These are phyloP conservation scores for Fusarium algeriense DNA, from an alignment of 2,329 filamentous ascomycete genomes.

Conservation along the genomic window DNA sequence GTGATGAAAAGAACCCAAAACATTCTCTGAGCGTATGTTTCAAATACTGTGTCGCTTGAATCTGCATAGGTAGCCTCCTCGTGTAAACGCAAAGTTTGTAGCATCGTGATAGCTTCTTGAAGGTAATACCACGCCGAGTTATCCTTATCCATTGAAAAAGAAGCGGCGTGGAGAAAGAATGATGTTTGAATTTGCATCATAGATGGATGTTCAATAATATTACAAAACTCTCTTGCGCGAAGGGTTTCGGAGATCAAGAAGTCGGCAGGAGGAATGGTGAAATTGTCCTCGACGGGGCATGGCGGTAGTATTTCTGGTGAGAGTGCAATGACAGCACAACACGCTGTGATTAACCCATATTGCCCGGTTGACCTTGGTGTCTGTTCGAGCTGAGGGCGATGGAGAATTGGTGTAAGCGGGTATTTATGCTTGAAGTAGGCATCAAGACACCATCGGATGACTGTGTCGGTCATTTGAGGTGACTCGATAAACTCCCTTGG, in stretches of 20 bases:
- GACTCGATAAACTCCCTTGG: not conserved
- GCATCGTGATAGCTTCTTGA: constrained; percentile 47
- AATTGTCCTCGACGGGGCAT: not conserved
- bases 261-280: constrained; percentile 33
- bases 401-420: constrained; percentile 50
- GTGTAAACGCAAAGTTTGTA: constrained; percentile 47
- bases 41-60: not conserved
- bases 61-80: constrained; percentile 46
- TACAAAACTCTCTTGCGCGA: constrained; percentile 42
- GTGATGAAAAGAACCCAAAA: constrained; percentile 52
- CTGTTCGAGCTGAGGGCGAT: constrained; percentile 39
- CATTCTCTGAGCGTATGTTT: constrained; percentile 43
- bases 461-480: constrained; percentile 10
- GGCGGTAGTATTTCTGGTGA: constrained; percentile 46
- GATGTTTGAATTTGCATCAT: constrained; percentile 49
- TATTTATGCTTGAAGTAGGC: constrained; percentile 53
- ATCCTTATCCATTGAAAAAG: constrained; percentile 49
- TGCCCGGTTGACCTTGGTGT: constrained; percentile 26
- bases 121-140: constrained; percentile 53
- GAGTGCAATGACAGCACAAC: constrained; percentile 48
- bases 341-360: constrained; percentile 47
- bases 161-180: constrained; percentile 50
- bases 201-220: constrained; percentile 46
- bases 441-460: constrained; percentile 46
- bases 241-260: constrained; percentile 48